phyloP scores from a whole-genome alignment of 1,139 yeast genomes.

The Wickerhamomyces sp. region DNA sequence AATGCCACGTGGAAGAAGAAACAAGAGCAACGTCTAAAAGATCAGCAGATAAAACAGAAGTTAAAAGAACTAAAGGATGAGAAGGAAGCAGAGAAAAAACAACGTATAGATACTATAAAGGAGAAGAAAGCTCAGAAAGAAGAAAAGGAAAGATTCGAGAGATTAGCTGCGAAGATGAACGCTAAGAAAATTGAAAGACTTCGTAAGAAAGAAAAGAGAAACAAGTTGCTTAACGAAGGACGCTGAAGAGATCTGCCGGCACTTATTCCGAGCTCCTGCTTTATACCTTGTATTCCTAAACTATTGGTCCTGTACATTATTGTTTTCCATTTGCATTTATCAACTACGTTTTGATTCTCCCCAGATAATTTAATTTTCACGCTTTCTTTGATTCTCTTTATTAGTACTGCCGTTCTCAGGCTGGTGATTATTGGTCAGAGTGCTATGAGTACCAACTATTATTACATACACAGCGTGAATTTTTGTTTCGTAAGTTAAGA shows the following conservation, averaged over 20 bases:
- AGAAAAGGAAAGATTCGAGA: conserved; percentile 71
- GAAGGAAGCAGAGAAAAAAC: conserved; percentile 49
- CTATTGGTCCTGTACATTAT: not conserved
- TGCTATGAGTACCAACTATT: too few relatives aligned
- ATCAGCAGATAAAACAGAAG: conserved; percentile 38
- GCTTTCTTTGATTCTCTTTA: too few relatives aligned
- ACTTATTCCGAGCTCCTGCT: too few relatives aligned
- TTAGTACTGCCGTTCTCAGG: too few relatives aligned
- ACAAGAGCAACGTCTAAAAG: conserved; percentile 34
- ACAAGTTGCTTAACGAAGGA: conserved; percentile 64
- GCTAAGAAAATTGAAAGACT: conserved; percentile 75
- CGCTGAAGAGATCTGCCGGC: conserved; percentile 32
- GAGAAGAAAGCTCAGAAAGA: conserved; percentile 66
- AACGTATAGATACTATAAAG: conserved; percentile 49
- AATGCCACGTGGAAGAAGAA: conserved; percentile 35
- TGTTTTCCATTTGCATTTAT: too few relatives aligned
- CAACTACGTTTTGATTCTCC: too few relatives aligned
- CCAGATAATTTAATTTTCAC: too few relatives aligned
- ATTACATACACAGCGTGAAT: too few relatives aligned
- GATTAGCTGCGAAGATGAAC: conserved; percentile 68
- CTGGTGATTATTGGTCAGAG: too few relatives aligned
- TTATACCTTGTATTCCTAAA: too few relatives aligned
- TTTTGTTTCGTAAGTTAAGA: too few relatives aligned
- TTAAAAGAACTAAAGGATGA: conserved; percentile 56
- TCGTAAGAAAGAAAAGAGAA: conserved; percentile 79